Base-by-base conservation (phyloP, 805 yeast genomes). In the Hanseniaspora thailandica region DNA sequence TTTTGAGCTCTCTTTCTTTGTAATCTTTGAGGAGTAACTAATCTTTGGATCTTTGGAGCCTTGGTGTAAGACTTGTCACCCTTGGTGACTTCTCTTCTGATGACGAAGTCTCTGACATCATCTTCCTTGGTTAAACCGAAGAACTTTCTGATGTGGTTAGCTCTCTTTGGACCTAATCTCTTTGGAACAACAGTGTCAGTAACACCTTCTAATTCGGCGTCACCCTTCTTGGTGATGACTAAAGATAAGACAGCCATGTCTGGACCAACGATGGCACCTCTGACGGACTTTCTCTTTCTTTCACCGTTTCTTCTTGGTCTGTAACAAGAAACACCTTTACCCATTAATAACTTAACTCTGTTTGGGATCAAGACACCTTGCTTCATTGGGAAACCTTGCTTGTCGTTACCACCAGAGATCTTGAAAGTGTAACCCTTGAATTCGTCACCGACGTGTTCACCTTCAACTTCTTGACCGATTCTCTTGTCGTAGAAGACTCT, bases 371-470 rank as follows among this genome's bases (percentile, higher is more conserved):
- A 79, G 63, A 93, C 98, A 84, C 98, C 98, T 79, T 94, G 98
- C 78, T 89, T 93, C 98, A 94, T 93, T 78, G 98, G 97, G 96
- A 93, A 93, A 80, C 98, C 98, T 81, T 93, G 98, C 80, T 93
- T 93, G 81, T 93, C 98, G 85, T 93, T 93, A 84, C 98, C 98
- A 73, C 98, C 98, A 68, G 97, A 77, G 75, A 93, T 89, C 81
- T 84, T 94, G 86, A 93, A 89, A 72, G 87, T 75, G 88, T 93
- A 93, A 71, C 98, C 98, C 77, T 88, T 90, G 90, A 90, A 87
- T 79, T 94, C 98, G 70, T 93, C 97, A 71, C 95, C 95, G 68
- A 93, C 85, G 62, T 87, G 75, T 76, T 93, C 98, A 76, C 97
- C 98, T 72, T 88, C 96, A 71, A 93, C 95, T 78, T 93, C 98